Base-by-base conservation (phyloP, 257 asterid genomes). In the Capsicum chinense region DNA sequence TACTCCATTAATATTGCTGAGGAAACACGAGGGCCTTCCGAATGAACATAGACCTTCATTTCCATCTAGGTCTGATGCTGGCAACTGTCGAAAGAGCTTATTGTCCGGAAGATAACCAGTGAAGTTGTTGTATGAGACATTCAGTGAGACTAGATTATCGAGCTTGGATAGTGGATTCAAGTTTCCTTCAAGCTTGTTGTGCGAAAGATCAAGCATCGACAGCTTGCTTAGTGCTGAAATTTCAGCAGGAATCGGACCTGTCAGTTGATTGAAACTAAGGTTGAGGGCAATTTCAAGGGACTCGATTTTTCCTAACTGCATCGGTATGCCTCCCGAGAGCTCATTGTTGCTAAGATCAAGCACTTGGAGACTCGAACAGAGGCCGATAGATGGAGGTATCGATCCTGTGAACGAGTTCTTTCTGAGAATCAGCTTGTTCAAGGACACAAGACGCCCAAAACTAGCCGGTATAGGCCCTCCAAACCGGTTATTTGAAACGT, bases 211-310 rank as follows among this genome's bases (percentile, higher is more conserved):
- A 5, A 90, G 87, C 19, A 84, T 82, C 1, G 91, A 90, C 13
- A 90, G 87, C 87, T 90, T 90, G 83, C 79, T 82, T 56, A 90
- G 86, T 42, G 86, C 68, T 37, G 91, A 88, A 71, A 90, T 54
- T 85, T 86, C 89, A 71, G 88, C 54, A 48, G 92, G 92, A 82
- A 90, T 88, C 57, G 85, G 71, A 10, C 92, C 92, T 0, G 86
- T 81, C 47, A 90, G 85, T 3, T 54, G 87, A 81, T 90, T 90
- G 70, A 83, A 85, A 78, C 92, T 90, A 10, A 90, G 88, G 64
- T 88, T 90, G 57, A 90, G 88, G 57, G 92, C 71, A 15, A 90
- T 90, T 81, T 86, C 92, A 56, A 90, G 91, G 15, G 91, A 88
- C 83, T 90, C 87, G 21, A 90, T 84, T 8, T 90, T 90, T 54